Evolutionary conservation across 2,329 filamentous ascomycete genomes (phyloP).

Genomic region (Talaromyces sp.): DNA sequence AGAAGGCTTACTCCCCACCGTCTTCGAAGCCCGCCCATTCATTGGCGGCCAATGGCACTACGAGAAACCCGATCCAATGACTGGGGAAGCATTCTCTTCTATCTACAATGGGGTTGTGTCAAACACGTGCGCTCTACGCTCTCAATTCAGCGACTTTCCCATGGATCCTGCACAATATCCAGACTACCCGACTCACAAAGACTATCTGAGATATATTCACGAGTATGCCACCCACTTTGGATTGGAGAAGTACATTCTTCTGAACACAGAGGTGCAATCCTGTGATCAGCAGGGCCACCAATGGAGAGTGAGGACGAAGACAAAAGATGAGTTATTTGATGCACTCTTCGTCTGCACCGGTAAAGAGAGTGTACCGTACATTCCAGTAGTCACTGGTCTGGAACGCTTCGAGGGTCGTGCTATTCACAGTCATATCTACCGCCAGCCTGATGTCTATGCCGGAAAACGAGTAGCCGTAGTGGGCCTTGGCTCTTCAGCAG

Average conservation of each 20-base stretch:
- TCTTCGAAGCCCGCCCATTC: constrained; percentile 35
- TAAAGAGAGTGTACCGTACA: constrained; percentile 29
- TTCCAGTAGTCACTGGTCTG: constrained; percentile 32
- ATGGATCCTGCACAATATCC: constrained; percentile 39
- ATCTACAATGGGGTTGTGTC: constrained; percentile 38
- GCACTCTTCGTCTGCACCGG: constrained; percentile 40
- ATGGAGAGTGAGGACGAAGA: constrained; percentile 29
- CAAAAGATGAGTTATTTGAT: constrained; percentile 29
- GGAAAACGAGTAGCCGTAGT: constrained; percentile 40
- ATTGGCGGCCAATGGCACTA: constrained; percentile 44
- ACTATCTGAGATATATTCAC: constrained; percentile 35
- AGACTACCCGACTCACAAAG: constrained; percentile 37
- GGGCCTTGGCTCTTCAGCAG: constrained; percentile 38
- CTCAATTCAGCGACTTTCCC: constrained; percentile 42
- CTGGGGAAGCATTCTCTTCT: constrained; percentile 29
- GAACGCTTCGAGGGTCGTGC: constrained; percentile 35
- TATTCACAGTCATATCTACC: constrained; percentile 40
- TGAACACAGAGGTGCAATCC: constrained; percentile 32
- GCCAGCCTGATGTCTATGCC: constrained; percentile 32
- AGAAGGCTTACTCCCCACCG: constrained; percentile 34
- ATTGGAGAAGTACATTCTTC: constrained; percentile 33
- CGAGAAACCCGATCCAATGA: constrained; percentile 27
- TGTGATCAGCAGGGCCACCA: constrained; percentile 29
- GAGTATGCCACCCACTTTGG: constrained; percentile 39
- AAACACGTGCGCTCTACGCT: constrained; percentile 40